Evolutionary conservation across 768 basidiomycete species (phyloP), one percentile per base, ranked within the genome.

Genomic region (Lyophyllum shimeji): DNA sequence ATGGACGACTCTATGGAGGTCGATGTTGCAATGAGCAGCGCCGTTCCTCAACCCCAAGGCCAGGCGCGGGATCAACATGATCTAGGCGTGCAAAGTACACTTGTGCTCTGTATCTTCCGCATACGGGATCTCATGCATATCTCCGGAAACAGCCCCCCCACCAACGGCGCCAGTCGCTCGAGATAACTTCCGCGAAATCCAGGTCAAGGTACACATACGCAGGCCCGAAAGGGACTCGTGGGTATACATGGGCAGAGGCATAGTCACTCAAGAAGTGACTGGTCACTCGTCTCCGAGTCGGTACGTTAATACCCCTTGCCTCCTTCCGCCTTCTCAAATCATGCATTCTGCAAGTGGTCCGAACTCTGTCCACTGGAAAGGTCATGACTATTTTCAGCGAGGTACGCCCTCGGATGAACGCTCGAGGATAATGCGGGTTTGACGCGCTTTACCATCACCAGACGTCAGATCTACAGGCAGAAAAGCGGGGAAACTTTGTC

Each of bases 401-500:
- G 77, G 89, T 86, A 52, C 58, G 81, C 70, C 12, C 5, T 24
- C 37, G 2, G 13, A 20, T 20, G 47, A 50, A 13, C 13, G 17
- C 1, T 42, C 3, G 48, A 6, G 48, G 24, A 29, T 2, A 11
- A 17, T 25, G 44, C 21, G 15, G 8, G 27, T 7, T 48, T 29
- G 20, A 52, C 52, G 21, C 20, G 20, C 45, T 40, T 46, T 11
- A 8, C 48, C 34, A 44, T 34, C 55, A 25, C 48, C 54, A 89
- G 87, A 66, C 76, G 21, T 83, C 82, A 55, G 86, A 92, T 66
- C 71, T 93, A 34, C 89, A 92, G 74, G 90, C 90, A 17, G 91
- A 93, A 71, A 90, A 89, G 71, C 82, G 91, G 60, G 91, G 91
- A 50, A 93, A 92, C 67, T 93, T 93, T 65, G 86, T 93, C 20